These are phyloP conservation scores for Purshia tridentata DNA, from an alignment of 306 rosid species.

Conservation along the genomic window DNA sequence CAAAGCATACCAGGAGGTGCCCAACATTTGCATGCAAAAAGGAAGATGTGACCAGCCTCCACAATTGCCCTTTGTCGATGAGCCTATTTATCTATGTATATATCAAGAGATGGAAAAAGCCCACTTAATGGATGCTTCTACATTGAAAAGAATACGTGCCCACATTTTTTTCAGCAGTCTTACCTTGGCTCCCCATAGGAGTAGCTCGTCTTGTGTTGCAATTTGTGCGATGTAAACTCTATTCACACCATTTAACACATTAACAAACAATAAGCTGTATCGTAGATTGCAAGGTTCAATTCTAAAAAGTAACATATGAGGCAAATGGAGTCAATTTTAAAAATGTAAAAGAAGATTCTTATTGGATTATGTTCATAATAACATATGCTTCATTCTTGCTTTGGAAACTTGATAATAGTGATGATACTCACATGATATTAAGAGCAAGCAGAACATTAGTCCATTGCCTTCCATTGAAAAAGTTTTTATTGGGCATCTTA, in stretches of 20 bases:
- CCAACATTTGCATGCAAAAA: conserved; percentile 86
- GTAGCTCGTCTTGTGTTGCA: conserved; percentile 69
- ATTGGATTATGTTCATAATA: conserved; percentile 1
- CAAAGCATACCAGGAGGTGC: conserved; percentile 71
- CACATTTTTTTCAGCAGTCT: conserved; percentile 22
- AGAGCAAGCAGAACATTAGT: conserved; percentile 76
- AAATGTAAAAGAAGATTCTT: not conserved
- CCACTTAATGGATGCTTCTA: not conserved
- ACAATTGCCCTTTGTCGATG: conserved; percentile 79
- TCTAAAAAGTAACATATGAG: not conserved
- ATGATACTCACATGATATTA: conserved; percentile 70
- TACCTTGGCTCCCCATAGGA: conserved; percentile 95
- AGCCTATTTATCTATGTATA: conserved; percentile 57
- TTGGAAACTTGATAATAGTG: conserved; percentile 1
- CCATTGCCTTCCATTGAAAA: conserved; percentile 58
- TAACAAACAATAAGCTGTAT: conserved; percentile 11
- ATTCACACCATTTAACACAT: conserved; percentile 21
- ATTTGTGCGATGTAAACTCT: conserved; percentile 68
- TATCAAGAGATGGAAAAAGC: not conserved
- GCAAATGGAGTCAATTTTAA: not conserved
- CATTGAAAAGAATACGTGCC: not conserved
- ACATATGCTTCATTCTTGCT: not conserved
- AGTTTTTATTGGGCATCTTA: conserved; percentile 35
- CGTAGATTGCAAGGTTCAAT: not conserved
- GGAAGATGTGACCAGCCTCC: conserved; percentile 84